phyloP scores from a whole-genome alignment of 192 early-diverging fungal genomes.

The Podila minutissima region DNA sequence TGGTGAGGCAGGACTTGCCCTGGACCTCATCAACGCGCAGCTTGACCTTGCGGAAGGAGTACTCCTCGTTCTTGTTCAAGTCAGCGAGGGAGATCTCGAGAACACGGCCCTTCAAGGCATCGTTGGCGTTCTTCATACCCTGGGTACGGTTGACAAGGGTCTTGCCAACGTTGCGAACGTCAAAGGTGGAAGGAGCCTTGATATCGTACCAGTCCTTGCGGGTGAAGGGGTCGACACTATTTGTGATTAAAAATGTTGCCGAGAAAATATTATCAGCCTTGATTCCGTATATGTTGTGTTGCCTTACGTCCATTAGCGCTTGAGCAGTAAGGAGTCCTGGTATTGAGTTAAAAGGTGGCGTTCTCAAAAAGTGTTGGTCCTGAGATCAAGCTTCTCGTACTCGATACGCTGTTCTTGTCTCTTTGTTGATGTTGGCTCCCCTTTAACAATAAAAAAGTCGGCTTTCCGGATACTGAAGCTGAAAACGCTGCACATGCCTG shows the following conservation, averaged over 20 bases:
- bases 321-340: too few species aligned
- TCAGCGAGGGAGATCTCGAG: slow-evolving; percentile 97
- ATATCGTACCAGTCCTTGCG: slow-evolving; percentile 99
- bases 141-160: slow-evolving; percentile 99
- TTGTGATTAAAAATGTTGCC: slow-evolving; percentile 1
- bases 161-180: slow-evolving; percentile 95
- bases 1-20: slow-evolving; percentile 99
- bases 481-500: too few species aligned
- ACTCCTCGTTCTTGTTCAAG: slow-evolving; percentile 91
- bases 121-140: slow-evolving; percentile 97
- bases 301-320: too few species aligned
- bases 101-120: slow-evolving; percentile 96
- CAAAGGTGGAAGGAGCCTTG: slow-evolving; percentile 98
- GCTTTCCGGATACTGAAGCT: too few species aligned
- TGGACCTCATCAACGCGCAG: slow-evolving; percentile 97
- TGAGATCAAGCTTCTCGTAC: too few species aligned
- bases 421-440: too few species aligned
- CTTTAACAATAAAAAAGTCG: too few species aligned
- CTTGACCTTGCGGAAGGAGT: slow-evolving; percentile 98
- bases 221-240: slow-evolving; percentile 98
- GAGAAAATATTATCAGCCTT: slow-evolving; percentile 4
- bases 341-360: too few species aligned
- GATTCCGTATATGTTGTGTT: too few species aligned
- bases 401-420: too few species aligned
- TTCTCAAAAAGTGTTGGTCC: too few species aligned